Evolutionary conservation across 2,329 filamentous ascomycete species (phyloP), one percentile per base, ranked within the genome.

Genomic region (Leptographium radiaticola): DNA sequence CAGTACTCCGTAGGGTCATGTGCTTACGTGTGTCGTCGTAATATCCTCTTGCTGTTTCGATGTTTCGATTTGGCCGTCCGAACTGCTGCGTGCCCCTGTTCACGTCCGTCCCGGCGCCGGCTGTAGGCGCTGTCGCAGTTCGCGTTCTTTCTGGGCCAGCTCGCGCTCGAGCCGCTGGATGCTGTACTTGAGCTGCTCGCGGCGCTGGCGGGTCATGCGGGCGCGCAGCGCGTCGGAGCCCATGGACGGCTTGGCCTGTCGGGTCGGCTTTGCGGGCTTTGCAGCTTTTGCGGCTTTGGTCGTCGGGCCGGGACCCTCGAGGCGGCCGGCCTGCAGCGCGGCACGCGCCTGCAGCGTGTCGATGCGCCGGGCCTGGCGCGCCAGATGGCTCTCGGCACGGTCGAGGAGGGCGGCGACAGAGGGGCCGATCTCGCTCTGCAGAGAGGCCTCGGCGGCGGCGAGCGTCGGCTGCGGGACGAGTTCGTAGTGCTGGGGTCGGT

Each of bases 401-500:
- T 83, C 79, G 51, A 96, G 81, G 2, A 96, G 80, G 55, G 82
- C 79, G 34, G 83, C 75, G 59, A 95, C 86, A 67, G 89, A 89
- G 10, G 90, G 90, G n/a, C 85, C 84, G 61, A 95, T 93, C 66
- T 95, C 89, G 63, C 88, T 86, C 62, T 89, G 84, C 18, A 96
- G 80, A 6, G 88, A 84, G 60, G 87, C 76, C 68, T 96, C 90
- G 36, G 90, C 90, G 58, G 84, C 79, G 57, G 84, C 83, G 46
- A 96, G 80, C 51, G 87, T 87, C 13, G 86, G 81, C 66, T 95
- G 88, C 16, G 89, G 87, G 61, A 95, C 87, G 44, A 95, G 82
- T 67, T 96, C 90, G 70, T 95, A 96, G 71, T 95, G 90, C 84
- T 94, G 57, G 11, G n/a, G n/a, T n/a, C n/a, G n/a, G n/a, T n/a